These are phyloP conservation scores for Reticulascus tulasneorum DNA, from an alignment of 2,329 filamentous ascomycete species.

Conservation along the genomic window DNA sequence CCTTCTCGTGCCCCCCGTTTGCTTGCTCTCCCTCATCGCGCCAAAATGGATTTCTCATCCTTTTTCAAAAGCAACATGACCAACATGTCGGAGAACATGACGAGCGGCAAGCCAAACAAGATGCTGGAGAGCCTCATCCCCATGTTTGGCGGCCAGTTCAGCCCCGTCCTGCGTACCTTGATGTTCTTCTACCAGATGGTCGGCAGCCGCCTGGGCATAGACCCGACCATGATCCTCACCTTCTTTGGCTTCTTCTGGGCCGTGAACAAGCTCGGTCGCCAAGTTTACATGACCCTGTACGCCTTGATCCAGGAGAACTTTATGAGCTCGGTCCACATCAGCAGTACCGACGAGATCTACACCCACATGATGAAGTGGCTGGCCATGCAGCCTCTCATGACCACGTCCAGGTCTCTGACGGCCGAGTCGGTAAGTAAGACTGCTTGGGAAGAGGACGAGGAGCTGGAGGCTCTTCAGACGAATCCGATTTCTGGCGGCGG, in stretches of 20 bases:
- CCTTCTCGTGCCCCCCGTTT: too few species aligned
- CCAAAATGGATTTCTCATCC: constrained; percentile 10
- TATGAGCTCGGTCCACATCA: constrained; percentile 49
- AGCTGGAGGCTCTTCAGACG: constrained; percentile 33
- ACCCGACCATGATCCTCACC: constrained; percentile 44
- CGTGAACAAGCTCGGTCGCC: constrained; percentile 29
- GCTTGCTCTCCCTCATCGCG: too few species aligned
- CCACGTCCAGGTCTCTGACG: constrained; percentile 47
- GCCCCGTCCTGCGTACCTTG: constrained; percentile 12
- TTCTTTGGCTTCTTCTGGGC: constrained; percentile 45
- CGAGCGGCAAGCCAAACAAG: constrained; percentile 6
- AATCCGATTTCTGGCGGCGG: constrained; percentile 30
- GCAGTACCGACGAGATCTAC: constrained; percentile 55
- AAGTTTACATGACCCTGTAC: constrained; percentile 29
- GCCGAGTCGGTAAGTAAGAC: constrained; percentile 52
- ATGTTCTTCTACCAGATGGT: constrained; percentile 40
- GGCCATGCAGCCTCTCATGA: constrained; percentile 46
- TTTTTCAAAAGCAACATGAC: constrained; percentile 10
- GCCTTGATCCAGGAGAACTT: constrained; percentile 39
- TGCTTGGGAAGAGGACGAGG: constrained; percentile 53
- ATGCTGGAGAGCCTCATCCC: constrained; percentile 13
- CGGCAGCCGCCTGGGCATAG: constrained; percentile 41
- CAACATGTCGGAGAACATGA: constrained; percentile 13
- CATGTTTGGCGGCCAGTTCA: constrained; percentile 15
- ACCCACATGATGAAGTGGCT: constrained; percentile 56